phyloP scores from a whole-genome alignment of 2,329 filamentous ascomycete species.

The Delphinella strobiligena region DNA sequence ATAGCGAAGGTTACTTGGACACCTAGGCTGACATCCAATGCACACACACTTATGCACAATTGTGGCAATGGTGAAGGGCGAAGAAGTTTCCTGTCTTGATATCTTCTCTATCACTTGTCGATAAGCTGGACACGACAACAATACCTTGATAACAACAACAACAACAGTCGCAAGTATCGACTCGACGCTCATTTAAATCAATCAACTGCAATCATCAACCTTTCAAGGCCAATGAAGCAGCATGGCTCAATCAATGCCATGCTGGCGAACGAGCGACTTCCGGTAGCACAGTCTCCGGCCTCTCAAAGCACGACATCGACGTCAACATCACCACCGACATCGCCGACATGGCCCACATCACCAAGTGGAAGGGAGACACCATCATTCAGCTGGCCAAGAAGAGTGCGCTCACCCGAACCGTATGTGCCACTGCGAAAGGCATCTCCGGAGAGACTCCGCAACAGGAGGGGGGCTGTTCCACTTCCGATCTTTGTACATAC shows the following conservation, averaged over 20 bases:
- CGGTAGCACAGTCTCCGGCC: background rate
- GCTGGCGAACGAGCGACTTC: background rate
- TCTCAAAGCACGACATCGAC: background rate
- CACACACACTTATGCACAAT: too few relatives aligned
- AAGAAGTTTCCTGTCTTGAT: too few relatives aligned
- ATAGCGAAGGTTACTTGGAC: too few relatives aligned
- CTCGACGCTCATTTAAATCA: too few relatives aligned
- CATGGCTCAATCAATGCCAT: background rate
- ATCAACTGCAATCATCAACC: too few relatives aligned
- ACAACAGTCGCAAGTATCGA: too few relatives aligned
- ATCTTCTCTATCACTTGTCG: too few relatives aligned
- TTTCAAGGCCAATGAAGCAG: too few relatives aligned
- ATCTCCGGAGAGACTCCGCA: conserved; percentile 28
- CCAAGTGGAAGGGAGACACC: conserved; percentile 3
- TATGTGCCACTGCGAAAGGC: conserved; percentile 29
- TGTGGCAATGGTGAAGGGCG: too few relatives aligned
- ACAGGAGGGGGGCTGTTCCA: conserved; percentile 14
- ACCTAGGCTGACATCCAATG: too few relatives aligned
- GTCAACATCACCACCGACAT: background rate
- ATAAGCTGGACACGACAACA: too few relatives aligned
- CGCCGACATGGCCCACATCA: conserved; percentile 1
- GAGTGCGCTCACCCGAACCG: conserved; percentile 23
- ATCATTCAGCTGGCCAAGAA: conserved; percentile 4
- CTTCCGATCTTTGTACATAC: conserved; percentile 17
- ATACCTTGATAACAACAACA: too few relatives aligned